Conservation (phyloP, 2,329 filamentous ascomycete species). For the Fusarium chlamydosporum region DNA sequence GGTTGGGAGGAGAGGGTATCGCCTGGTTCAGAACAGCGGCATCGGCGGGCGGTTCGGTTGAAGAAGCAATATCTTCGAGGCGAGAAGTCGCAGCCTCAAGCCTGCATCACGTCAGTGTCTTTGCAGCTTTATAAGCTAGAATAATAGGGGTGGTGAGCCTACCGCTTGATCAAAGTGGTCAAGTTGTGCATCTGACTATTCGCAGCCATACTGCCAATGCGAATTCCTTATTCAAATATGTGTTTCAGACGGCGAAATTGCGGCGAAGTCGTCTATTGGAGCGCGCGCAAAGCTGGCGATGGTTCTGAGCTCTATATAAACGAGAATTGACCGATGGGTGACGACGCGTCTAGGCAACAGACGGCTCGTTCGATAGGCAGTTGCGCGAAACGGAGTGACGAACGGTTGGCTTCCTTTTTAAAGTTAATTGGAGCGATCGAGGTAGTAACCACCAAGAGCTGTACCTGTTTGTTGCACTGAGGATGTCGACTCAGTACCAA, state of each 20-base stretch:
- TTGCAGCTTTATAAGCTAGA: not conserved
- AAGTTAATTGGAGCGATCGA: not conserved
- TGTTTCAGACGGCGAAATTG: not conserved
- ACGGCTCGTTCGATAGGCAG: constrained; percentile 23
- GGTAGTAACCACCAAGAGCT: not conserved
- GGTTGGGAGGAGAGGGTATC: constrained; percentile 52
- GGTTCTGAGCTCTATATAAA: constrained; percentile 11
- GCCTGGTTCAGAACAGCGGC: constrained; percentile 62
- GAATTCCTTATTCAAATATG: not conserved
- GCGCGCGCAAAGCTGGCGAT: constrained; percentile 4
- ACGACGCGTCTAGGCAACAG: constrained; percentile 31
- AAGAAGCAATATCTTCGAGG: constrained; percentile 94
- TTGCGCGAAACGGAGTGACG: constrained; percentile 21
- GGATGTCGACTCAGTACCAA: not conserved
- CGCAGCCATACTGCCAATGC: constrained; percentile 72
- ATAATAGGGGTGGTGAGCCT: constrained; percentile 46
- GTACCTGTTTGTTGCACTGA: not conserved
- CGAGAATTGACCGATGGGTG: not conserved
- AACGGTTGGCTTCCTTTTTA: not conserved
- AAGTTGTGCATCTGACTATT: constrained; percentile 94
- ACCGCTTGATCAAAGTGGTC: constrained; percentile 98
- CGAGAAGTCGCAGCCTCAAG: constrained; percentile 97
- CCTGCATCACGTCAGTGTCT: constrained; percentile 71
- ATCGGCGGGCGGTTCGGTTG: constrained; percentile 72
- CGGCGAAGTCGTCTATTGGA: not conserved